Evolutionary conservation across 208 protist species (phyloP), one percentile per base, ranked within the genome.

Genomic region (Wallacemonas sp.): DNA sequence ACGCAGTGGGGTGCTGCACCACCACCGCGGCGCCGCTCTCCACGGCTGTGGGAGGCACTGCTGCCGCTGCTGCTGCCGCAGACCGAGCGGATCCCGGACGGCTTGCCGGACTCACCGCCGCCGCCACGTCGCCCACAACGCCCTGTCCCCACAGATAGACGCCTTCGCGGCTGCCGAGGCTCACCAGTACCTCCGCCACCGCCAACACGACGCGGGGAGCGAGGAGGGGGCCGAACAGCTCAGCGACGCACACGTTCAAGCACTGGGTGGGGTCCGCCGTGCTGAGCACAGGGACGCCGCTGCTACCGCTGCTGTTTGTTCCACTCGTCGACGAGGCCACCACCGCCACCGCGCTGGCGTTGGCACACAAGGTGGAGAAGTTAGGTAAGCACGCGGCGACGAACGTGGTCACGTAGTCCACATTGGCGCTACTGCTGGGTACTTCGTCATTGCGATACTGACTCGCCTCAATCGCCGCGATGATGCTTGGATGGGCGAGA

Each of bases 111-210:
- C 17, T 30, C 36, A 34, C 29, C 22, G 32, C 64, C 45, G 46
- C 38, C 42, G 60, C n/a, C 4, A 44, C 5, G 3, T 27, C 52
- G 39, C 22, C 37, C 46, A 57, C 48, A 36, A 26, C 32, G 34
- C 52, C 63, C 3, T 33, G 42, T 29, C 63, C 62, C 79, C 81
- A 92, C 38, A 81, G 70, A 62, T 87, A 87, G 3, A 62, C 60
- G 0, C 71, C 42, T 36, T 94, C 82, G 41, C 73, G 73, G 4
- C 72, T 66, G 9, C 78, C 79, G 41, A 91, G 63, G 9, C 60
- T 41, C 10, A 86, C 76, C 12, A 94, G 72, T 15, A 85, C 63
- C 54, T 94, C 84, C 10, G 80, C 82, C 6, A 90, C 62, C 2
- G 82, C 52, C 36, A 94, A 62, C 36, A 80, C 73, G 19, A 91